phyloP scores from a whole-genome alignment of 805 yeast genomes.

The Groenewaldozyma tartarivorans region DNA sequence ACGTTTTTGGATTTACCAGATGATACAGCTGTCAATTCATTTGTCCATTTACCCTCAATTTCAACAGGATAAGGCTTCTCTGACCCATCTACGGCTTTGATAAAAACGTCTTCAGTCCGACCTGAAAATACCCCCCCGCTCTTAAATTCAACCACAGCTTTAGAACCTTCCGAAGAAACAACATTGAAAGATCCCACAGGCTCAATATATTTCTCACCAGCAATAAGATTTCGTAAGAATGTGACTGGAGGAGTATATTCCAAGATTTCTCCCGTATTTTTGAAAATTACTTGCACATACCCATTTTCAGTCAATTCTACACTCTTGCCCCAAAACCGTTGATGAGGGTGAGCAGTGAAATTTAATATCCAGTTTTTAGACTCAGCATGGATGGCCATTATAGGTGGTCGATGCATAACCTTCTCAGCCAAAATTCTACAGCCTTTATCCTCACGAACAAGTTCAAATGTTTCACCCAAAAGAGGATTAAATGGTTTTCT shows the following conservation, averaged over 20 bases:
- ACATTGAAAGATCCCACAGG: conserved; percentile 65
- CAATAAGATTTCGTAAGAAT: conserved; percentile 73
- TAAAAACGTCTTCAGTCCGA: conserved; percentile 56
- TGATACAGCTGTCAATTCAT: conserved; percentile 30
- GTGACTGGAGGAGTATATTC: conserved; percentile 80
- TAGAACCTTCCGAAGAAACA: conserved; percentile 56
- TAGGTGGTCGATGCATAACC: conserved; percentile 78
- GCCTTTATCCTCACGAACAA: conserved; percentile 76
- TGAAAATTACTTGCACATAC: conserved; percentile 44
- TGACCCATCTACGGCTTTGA: conserved; percentile 27
- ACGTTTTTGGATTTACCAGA: conserved; percentile 25
- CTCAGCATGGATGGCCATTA: conserved; percentile 75
- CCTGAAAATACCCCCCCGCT: conserved; percentile 62
- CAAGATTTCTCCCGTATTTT: conserved; percentile 56
- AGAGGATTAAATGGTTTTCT: conserved; percentile 94
- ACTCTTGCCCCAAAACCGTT: conserved; percentile 92
- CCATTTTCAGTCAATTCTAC: conserved; percentile 78
- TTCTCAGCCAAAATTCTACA: conserved; percentile 73
- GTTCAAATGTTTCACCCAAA: conserved; percentile 86
- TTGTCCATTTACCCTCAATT: conserved; percentile 76
- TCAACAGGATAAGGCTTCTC: conserved; percentile 15
- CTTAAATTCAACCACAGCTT: conserved; percentile 65
- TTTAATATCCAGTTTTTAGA: conserved; percentile 49
- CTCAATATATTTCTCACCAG: conserved; percentile 91
- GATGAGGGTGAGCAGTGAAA: conserved; percentile 41